Evolutionary conservation across 2,329 filamentous ascomycete species (phyloP), one percentile per base, ranked within the genome.

Genomic region (Aspergillus jensenii): DNA sequence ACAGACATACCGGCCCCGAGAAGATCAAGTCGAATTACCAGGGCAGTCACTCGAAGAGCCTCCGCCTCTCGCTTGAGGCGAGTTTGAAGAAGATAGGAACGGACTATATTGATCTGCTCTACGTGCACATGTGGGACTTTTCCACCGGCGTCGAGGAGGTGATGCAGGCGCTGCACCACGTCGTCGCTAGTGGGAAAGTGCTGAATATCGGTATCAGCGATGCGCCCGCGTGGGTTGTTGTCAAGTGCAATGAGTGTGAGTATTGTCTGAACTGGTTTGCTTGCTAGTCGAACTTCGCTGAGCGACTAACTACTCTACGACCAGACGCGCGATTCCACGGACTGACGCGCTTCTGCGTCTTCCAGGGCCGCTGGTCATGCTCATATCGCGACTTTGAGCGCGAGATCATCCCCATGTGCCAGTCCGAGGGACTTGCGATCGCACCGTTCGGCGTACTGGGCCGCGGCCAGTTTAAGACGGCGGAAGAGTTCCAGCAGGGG

Each of bases 1-100:
- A 90, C 62, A 78, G 88, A 67, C 83, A 90, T 73, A 25, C 37
- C 4, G 45, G 37, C 5, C 7, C 35, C 3, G 23, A 46, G 43
- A 40, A 31, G 86, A 90, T 17, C 77, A 40, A 56, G 41, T 62
- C 71, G 47, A 83, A 82, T 67, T 73, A 68, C 64, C 59, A 60
- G 17, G 48, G 55, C 3, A 49, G 19, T 14, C 31, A 39, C 23
- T 40, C 45, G 3, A 55, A 55, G 25, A 43, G 35, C 33, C 35
- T 55, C 15, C 45, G 44, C 1, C 23, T 55, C 7, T 25, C 39
- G 5, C 37, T 56, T 6, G 46, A 50, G 37, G 53, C 46, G 6
- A 50, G 46, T 25, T 23, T 56, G 46, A 37, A 25, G 39, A 50
- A 51, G 25, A 12, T 56, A 2, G 12, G 31, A 2, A 56, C 53